A percentile compares a stretch with the other conserved stretches of the same genome.
Evolutionary conservation across 2,329 filamentous ascomycete species (phyloP).

Genomic region (Aspergillus novoparasiticus): DNA sequence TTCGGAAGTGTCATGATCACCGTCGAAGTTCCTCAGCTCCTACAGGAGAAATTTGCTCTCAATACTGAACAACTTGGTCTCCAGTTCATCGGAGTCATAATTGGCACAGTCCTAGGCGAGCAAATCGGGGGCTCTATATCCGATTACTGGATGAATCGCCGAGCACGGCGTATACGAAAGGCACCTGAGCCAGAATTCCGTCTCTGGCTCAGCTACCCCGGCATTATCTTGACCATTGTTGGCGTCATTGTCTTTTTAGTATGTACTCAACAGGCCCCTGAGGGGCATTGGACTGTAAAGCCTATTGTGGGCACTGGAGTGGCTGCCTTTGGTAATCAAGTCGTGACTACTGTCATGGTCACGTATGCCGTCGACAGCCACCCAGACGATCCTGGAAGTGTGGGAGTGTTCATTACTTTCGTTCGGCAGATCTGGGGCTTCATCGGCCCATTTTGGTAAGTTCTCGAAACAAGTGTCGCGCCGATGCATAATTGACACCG

Average conservation of each 20-base stretch:
- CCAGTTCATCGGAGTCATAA: conserved; percentile 61
- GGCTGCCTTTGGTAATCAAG: conserved; percentile 60
- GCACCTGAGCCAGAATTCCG: conserved; percentile 56
- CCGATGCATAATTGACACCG: conserved; percentile 11
- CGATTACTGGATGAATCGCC: conserved; percentile 59
- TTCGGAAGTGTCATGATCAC: conserved; percentile 58
- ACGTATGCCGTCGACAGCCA: conserved; percentile 64
- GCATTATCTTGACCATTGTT: conserved; percentile 54
- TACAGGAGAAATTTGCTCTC: conserved; percentile 58
- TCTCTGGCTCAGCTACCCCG: conserved; percentile 60
- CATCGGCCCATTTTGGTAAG: conserved; percentile 42
- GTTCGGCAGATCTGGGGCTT: conserved; percentile 49
- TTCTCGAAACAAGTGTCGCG: neutral
- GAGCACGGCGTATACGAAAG: conserved; percentile 29
- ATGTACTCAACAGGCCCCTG: conserved; percentile 52
- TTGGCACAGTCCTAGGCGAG: conserved; percentile 62
- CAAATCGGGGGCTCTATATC: conserved; percentile 59
- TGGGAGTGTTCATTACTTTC: conserved; percentile 64
- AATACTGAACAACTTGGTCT: conserved; percentile 62
- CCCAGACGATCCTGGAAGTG: conserved; percentile 55
- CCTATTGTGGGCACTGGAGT: conserved; percentile 61
- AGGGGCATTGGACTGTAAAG: conserved; percentile 56
- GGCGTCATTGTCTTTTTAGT: conserved; percentile 62
- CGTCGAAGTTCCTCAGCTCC: conserved; percentile 63
- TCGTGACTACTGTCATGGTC: conserved; percentile 63